phyloP scores from a whole-genome alignment of 2,329 filamentous ascomycete species.

The Penicillium sp. region DNA sequence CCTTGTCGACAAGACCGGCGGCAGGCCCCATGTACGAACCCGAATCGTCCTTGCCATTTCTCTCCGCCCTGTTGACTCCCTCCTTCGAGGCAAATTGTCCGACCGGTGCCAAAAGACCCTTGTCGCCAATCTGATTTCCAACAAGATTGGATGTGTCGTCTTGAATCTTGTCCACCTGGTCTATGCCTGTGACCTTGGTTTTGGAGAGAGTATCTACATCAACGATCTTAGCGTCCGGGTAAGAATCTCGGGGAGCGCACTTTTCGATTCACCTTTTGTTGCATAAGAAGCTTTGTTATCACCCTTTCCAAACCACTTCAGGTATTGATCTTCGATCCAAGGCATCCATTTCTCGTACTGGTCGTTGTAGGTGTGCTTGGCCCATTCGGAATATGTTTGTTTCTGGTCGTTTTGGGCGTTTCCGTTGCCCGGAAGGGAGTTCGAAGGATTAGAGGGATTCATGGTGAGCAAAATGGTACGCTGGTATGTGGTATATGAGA shows the following conservation, averaged over 20 bases:
- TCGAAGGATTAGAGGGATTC: neutral
- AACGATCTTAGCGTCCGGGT: neutral
- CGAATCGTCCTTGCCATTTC: conserved; percentile 58
- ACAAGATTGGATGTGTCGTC: conserved; percentile 55
- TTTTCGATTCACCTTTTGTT: conserved; percentile 51
- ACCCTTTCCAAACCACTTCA: conserved; percentile 58
- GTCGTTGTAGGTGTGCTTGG: conserved; percentile 53
- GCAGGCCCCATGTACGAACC: conserved; percentile 44
- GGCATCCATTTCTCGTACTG: conserved; percentile 61
- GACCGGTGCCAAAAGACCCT: conserved; percentile 54
- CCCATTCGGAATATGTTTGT: conserved; percentile 44
- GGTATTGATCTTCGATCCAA: conserved; percentile 60
- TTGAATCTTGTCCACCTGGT: conserved; percentile 57
- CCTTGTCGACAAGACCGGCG: neutral
- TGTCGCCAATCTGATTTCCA: conserved; percentile 56
- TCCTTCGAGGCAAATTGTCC: conserved; percentile 56
- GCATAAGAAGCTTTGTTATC: conserved; percentile 61
- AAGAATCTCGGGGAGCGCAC: neutral
- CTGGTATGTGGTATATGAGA: neutral
- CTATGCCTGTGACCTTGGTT: conserved; percentile 55
- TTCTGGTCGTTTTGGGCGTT: conserved; percentile 21
- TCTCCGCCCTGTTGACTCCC: conserved; percentile 57
- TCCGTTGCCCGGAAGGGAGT: neutral
- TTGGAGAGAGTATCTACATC: conserved; percentile 54
- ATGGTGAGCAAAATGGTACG: neutral